phyloP scores from a whole-genome alignment of 192 early-diverging fungal species.

The Polychytrium aggregatum region DNA sequence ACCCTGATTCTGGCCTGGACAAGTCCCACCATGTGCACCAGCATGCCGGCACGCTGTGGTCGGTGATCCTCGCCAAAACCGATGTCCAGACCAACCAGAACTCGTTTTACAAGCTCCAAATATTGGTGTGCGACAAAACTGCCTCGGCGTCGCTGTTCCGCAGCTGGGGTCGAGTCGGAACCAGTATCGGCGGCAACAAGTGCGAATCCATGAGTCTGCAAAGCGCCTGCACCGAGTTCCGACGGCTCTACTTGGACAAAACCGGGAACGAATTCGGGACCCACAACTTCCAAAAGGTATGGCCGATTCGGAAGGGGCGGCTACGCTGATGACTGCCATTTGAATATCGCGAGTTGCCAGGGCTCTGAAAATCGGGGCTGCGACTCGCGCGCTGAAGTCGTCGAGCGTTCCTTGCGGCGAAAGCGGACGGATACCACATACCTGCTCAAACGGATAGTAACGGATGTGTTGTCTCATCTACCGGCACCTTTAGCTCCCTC shows the following conservation, averaged over 20 bases:
- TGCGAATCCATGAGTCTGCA: no score
- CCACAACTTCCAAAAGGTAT: background rate
- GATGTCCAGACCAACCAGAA: slow-evolving; percentile 5
- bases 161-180: slow-evolving; percentile 14
- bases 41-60: background rate
- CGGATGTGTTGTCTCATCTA: no score
- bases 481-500: slow-evolving; percentile 6
- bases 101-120: slow-evolving; percentile 14
- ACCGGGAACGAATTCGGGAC: background rate
- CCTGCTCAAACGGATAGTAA: no score
- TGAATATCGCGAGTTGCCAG: no score
- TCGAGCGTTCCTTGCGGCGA: no score
- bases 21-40: slow-evolving; percentile 8
- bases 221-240: background rate
- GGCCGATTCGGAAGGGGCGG: no score
- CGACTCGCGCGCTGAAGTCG: no score
- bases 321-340: no score
- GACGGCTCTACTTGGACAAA: background rate
- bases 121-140: background rate
- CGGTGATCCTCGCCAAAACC: slow-evolving; percentile 5
- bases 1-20: slow-evolving; percentile 3
- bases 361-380: no score
- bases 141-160: slow-evolving; percentile 3
- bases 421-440: no score
- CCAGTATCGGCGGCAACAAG: slow-evolving; percentile 2